Conservation (phyloP, 2,329 filamentous ascomycete species). For the Raffaelea ambrosiae region DNA sequence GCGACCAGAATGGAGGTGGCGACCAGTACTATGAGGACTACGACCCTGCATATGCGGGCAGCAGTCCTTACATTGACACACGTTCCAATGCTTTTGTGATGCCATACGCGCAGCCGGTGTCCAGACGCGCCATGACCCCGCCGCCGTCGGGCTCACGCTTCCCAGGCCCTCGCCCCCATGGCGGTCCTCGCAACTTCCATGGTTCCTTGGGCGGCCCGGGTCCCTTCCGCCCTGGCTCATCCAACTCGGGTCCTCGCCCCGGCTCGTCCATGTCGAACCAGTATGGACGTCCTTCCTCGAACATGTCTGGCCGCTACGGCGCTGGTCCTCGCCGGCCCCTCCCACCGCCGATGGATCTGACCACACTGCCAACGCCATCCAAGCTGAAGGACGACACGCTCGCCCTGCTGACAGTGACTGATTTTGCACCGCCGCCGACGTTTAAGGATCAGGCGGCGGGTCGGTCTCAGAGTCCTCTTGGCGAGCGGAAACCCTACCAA, state of each 20-base stretch:
- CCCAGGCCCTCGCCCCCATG: constrained; percentile 19
- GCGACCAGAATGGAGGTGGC: constrained; percentile 10
- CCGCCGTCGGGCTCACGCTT: constrained; percentile 55
- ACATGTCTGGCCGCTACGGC: constrained; percentile 34
- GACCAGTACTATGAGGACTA: constrained; percentile 66
- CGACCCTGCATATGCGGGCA: constrained; percentile 59
- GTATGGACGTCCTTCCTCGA: constrained; percentile 39
- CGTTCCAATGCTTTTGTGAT: constrained; percentile 64
- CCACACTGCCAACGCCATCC: constrained; percentile 73
- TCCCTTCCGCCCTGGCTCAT: constrained; percentile 26
- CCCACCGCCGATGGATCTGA: constrained; percentile 66
- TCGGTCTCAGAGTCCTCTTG: constrained; percentile 53
- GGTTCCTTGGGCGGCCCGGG: constrained; percentile 43
- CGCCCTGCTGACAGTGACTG: constrained; percentile 57
- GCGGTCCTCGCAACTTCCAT: constrained; percentile 30
- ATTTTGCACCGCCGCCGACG: constrained; percentile 75
- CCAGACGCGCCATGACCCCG: constrained; percentile 90
- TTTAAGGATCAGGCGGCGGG: constrained; percentile 63
- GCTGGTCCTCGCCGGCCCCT: constrained; percentile 34
- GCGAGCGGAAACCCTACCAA: constrained; percentile 63
- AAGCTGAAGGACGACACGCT: constrained; percentile 78
- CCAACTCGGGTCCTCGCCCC: constrained; percentile 31
- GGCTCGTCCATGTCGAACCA: constrained; percentile 51
- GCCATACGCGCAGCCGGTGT: constrained; percentile 77
- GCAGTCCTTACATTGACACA: constrained; percentile 57